A percentile compares a stretch with the other conserved stretches of the same genome.
phyloP scores from a whole-genome alignment of 805 yeast genomes.

The Blastobotrys robertii region DNA sequence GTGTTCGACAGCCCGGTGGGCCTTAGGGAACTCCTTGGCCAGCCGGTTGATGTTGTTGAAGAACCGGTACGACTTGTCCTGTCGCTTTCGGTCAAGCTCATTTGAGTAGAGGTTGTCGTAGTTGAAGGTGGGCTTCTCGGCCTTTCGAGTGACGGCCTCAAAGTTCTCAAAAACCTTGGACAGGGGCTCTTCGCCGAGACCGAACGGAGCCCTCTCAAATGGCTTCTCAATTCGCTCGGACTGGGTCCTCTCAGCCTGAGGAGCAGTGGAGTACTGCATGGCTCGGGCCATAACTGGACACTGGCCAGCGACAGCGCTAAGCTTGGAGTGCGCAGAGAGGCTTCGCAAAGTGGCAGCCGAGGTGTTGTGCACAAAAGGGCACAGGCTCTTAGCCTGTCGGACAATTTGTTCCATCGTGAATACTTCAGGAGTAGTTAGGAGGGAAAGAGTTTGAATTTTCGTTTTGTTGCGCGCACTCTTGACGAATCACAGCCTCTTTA shows the following conservation, averaged over 20 bases:
- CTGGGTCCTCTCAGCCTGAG: slow-evolving; percentile 13
- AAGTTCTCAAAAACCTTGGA: slow-evolving; percentile 1
- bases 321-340: slow-evolving; percentile 34
- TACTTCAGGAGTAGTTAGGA: no score
- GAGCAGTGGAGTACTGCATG: slow-evolving; percentile 26
- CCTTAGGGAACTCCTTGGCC: slow-evolving; percentile 87
- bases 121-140: slow-evolving; percentile 39
- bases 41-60: slow-evolving; percentile 96
- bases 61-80: slow-evolving; percentile 87
- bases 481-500: no score
- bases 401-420: slow-evolving; percentile 65
- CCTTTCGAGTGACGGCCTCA: slow-evolving; percentile 7
- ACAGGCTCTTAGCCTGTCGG: slow-evolving; percentile 63
- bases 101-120: slow-evolving; percentile 57
- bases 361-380: slow-evolving; percentile 68
- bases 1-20: slow-evolving; percentile 63
- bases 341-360: slow-evolving; percentile 52
- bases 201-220: no score
- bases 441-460: no score
- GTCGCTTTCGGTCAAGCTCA: slow-evolving; percentile 64
- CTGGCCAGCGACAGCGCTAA: slow-evolving; percentile 50
- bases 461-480: no score
- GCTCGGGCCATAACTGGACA: slow-evolving; percentile 95
- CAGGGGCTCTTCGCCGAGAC: neutral
- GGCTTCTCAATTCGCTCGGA: neutral